Evolutionary conservation across 306 rosid species (phyloP), one percentile per base, ranked within the genome.

Genomic region (Erythrophleum fordii): DNA sequence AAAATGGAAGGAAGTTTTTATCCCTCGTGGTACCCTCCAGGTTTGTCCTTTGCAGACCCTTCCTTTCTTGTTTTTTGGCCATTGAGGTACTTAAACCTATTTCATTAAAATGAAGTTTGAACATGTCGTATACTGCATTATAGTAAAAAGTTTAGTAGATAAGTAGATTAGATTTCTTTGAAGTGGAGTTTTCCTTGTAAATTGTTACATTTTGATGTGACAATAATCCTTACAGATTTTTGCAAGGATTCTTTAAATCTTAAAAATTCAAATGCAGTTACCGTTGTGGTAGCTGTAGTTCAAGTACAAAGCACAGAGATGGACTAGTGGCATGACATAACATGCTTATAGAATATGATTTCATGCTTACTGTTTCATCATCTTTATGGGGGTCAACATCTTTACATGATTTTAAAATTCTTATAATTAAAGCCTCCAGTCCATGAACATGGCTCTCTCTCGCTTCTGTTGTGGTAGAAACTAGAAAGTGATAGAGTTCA

Each of bases 11-110:
- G 88, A 94, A 20, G 90, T 93, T 82, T 87, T 89, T 58, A 93
- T 95, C 81, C 97, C 97, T 79, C 97, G 99, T 82, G 99, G 99
- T 83, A 93, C 97, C 20, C 97, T 95, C 83, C 99, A 95, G 99
- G 99, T 95, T 89, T 88, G 95, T 89, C 77, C 83, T 79, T 80
- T 23, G 1, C 73, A 78, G 13, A 49, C 39, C 72, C 34, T 62
- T 20, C 35, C 72, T 58, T 58, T 45, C 60, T 10, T 60, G 26
- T 59, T 74, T 62, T 34, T 61, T 69, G 64, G 28, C 60, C 52
- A 13, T 73, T 73, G 61, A 28, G 6, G 46, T 81, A 34, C 37
- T 34, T 61, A 8, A 20, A 35, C 34, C 26, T 20, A 44, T 74
- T 41, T 74, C 55, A 11, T 73, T 41, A 22, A 26, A 46, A 48